Evolutionary conservation across 768 basidiomycete genomes (phyloP).

Genomic region (Panaeolus cyanescens): DNA sequence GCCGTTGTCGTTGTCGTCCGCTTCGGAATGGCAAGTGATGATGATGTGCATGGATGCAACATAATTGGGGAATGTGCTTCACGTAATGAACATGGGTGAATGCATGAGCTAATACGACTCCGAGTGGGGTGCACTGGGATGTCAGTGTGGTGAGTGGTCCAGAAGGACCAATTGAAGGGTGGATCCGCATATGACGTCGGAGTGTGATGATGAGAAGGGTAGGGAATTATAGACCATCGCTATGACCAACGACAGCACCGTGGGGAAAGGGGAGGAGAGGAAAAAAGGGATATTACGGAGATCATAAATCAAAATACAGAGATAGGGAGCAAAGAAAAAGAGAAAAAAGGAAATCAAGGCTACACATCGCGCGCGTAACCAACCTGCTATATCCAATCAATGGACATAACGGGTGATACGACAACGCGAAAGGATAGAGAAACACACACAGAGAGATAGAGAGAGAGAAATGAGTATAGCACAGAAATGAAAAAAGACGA

Average conservation of each 20-base stretch:
- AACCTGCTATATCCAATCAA: background rate
- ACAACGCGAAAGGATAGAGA: background rate
- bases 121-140: too few species aligned
- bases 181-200: background rate
- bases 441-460: background rate
- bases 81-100: too few species aligned
- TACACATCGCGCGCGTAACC: background rate
- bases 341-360: background rate
- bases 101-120: too few species aligned
- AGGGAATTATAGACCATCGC: background rate
- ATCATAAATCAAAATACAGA: background rate
- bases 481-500: too few species aligned
- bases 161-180: background rate
- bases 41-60: too few species aligned
- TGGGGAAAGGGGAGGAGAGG: background rate
- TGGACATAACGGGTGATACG: background rate
- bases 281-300: background rate
- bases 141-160: background rate
- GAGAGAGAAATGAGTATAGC: background rate
- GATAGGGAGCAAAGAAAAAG: background rate
- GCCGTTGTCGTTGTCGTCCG: too few species aligned
- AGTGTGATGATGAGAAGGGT: background rate
- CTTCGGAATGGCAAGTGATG: too few species aligned
- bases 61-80: too few species aligned
- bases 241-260: conserved; percentile 3